Evolutionary conservation across 805 yeast genomes (phyloP).

Genomic region (Saccharomycopsis sp.): DNA sequence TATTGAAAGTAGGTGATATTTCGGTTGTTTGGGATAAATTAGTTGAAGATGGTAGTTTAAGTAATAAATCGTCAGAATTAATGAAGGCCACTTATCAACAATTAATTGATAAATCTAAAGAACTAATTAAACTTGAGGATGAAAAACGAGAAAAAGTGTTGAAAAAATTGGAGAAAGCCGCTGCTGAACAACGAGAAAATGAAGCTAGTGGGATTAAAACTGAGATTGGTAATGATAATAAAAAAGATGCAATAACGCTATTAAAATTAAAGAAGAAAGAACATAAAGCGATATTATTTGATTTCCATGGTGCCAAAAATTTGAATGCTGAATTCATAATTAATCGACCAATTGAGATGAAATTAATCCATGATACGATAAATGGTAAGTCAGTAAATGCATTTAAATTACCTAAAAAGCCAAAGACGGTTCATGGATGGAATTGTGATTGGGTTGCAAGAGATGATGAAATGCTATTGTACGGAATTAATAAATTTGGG

Average conservation of each 20-base stretch:
- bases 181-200: slow-evolving; percentile 45
- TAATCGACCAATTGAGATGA: slow-evolving; percentile 81
- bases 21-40: slow-evolving; percentile 72
- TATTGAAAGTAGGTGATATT: slow-evolving; percentile 76
- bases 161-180: slow-evolving; percentile 54
- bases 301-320: slow-evolving; percentile 78
- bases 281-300: slow-evolving; percentile 84
- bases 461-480: slow-evolving; percentile 81
- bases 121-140: slow-evolving; percentile 59
- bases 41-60: slow-evolving; percentile 81
- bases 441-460: slow-evolving; percentile 73
- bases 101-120: slow-evolving; percentile 53
- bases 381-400: slow-evolving; percentile 46
- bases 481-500: slow-evolving; percentile 89
- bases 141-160: slow-evolving; percentile 48
- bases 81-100: slow-evolving; percentile 74
- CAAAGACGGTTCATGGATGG: slow-evolving; percentile 89
- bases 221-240: slow-evolving; percentile 21
- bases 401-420: slow-evolving; percentile 53
- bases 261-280: slow-evolving; percentile 69
- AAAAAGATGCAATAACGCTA: slow-evolving; percentile 41
- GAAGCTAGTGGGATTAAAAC: slow-evolving; percentile 31
- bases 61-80: slow-evolving; percentile 74
- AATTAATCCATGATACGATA: slow-evolving; percentile 48
- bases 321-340: slow-evolving; percentile 85